Conservation (phyloP, 768 basidiomycete species). For the Glaciozyma martinii region DNA sequence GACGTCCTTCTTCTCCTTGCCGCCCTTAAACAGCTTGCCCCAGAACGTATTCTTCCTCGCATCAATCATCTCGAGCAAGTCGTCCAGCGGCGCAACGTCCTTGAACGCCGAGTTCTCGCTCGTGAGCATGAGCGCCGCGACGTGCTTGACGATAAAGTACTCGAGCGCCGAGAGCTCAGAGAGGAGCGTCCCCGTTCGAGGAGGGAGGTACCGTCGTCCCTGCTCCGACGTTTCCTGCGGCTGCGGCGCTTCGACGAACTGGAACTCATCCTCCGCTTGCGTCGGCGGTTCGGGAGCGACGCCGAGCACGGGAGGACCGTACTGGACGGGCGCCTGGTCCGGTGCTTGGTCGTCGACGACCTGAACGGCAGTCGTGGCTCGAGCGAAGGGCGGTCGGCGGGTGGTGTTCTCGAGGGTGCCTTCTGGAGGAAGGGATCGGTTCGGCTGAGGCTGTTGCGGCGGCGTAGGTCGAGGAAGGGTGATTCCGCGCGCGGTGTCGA, state of each 20-base stretch:
- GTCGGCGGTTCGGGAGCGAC: slow-evolving; percentile 36
- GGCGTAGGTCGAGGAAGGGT: slow-evolving; percentile 16
- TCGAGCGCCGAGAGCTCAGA: slow-evolving; percentile 77
- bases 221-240: slow-evolving; percentile 86
- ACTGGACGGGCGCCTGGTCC: slow-evolving; percentile 53
- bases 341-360: slow-evolving; percentile 29
- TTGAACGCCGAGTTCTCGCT: slow-evolving; percentile 61
- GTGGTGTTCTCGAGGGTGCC: slow-evolving; percentile 31
- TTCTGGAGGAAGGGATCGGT: background rate
- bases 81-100: slow-evolving; percentile 60
- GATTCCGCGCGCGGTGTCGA: slow-evolving; percentile 20
- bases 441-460: background rate
- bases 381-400: slow-evolving; percentile 15
- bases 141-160: slow-evolving; percentile 82
- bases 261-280: slow-evolving; percentile 52
- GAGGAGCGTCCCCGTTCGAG: slow-evolving; percentile 51
- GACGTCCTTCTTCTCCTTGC: slow-evolving; percentile 68
- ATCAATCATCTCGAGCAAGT: slow-evolving; percentile 85
- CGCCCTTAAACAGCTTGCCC: slow-evolving; percentile 83
- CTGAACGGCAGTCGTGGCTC: slow-evolving; percentile 25
- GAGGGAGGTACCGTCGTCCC: slow-evolving; percentile 41
- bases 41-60: slow-evolving; percentile 88
- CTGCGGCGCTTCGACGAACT: slow-evolving; percentile 87
- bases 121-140: slow-evolving; percentile 64
- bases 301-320: too few species aligned